These are phyloP conservation scores for Penicillium verhagenii DNA, from an alignment of 495 filamentous ascomycete genomes.

Conservation along the genomic window DNA sequence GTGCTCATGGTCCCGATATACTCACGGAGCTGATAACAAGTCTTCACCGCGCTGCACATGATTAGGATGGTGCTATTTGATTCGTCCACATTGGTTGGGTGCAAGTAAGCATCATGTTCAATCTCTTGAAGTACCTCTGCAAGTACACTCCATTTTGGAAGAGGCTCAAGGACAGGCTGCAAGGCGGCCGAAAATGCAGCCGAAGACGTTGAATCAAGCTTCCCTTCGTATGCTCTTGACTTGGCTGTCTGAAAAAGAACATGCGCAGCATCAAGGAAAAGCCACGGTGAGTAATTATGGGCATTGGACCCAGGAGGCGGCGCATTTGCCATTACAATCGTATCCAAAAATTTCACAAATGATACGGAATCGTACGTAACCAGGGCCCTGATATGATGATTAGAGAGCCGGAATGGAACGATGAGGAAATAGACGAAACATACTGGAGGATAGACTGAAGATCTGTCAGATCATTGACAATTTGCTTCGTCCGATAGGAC, in stretches of 20 bases:
- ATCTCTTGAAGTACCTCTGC: slow-evolving; percentile 90
- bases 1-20: slow-evolving; percentile 90
- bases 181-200: slow-evolving; percentile 62
- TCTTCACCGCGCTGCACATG: slow-evolving; percentile 90
- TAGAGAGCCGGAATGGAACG: slow-evolving; percentile 10
- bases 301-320: slow-evolving; percentile 84
- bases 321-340: slow-evolving; percentile 84
- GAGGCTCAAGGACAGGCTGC: slow-evolving; percentile 88
- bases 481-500: slow-evolving; percentile 90
- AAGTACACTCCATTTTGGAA: slow-evolving; percentile 88
- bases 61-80: slow-evolving; percentile 89
- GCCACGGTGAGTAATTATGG: slow-evolving; percentile 91
- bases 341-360: slow-evolving; percentile 91
- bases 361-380: slow-evolving; percentile 87
- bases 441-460: slow-evolving; percentile 84
- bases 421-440: slow-evolving; percentile 3
- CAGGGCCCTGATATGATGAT: slow-evolving; percentile 48
- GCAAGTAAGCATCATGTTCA: slow-evolving; percentile 85
- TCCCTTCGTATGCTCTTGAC: slow-evolving; percentile 81
- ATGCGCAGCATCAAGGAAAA: slow-evolving; percentile 93
- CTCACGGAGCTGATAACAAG: slow-evolving; percentile 85
- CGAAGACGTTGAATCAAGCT: slow-evolving; percentile 42
- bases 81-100: slow-evolving; percentile 70
- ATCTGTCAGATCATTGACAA: slow-evolving; percentile 83
- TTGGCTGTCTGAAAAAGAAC: slow-evolving; percentile 92